Base-by-base conservation (phyloP, 352 stramenopile species). In the Phytopythium mirpurense region DNA sequence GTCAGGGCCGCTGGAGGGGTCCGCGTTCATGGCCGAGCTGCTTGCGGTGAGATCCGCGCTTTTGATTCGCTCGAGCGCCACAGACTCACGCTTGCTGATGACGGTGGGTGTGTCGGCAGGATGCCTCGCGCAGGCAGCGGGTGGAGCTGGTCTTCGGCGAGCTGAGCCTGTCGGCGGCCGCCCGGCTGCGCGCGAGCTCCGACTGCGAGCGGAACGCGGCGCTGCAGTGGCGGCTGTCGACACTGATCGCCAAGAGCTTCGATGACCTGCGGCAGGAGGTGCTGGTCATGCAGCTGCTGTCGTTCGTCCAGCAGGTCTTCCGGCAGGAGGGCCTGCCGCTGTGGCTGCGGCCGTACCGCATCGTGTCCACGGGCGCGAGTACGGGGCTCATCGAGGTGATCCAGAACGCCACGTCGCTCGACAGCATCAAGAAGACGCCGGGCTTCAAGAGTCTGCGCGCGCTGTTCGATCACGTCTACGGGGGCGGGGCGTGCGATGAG, bases 211-310 rank as follows among this genome's bases (percentile, higher is more conserved):
- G 14, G 11, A 52, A 41, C 8, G 68, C 58, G 32, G 44, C 59
- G 3, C 34, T 55, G 1, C 61, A 63, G 7, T 88, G 81, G 72
- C 65, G 67, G 11, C 51, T 93, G 23, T 63, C 78, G 29, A 75
- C 78, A 23, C 78, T 98, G 29, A 98, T 99, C 69, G 86, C 98
- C 29, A 99, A 93, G 78, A 98, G 90, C 47, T 97, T 97, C 64
- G 97, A 99, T 70, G 96, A 99, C 59, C 67, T 99, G 47, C 77
- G 96, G 5, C 97, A 99, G 65, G 96, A 99, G 74, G 91, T 97
- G 37, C 95, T 98, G 59, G 91, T 98, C 6, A 97, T 98, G 86
- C 95, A 99, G 66, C 74, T 99, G 19, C 98, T 99, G 49, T 84
- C 90, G 46, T 88, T 97, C 53, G 98, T 97, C 50, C 72, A 96